Evolutionary conservation across 345 rosid species (phyloP).

Genomic region (Mangifera indica): DNA sequence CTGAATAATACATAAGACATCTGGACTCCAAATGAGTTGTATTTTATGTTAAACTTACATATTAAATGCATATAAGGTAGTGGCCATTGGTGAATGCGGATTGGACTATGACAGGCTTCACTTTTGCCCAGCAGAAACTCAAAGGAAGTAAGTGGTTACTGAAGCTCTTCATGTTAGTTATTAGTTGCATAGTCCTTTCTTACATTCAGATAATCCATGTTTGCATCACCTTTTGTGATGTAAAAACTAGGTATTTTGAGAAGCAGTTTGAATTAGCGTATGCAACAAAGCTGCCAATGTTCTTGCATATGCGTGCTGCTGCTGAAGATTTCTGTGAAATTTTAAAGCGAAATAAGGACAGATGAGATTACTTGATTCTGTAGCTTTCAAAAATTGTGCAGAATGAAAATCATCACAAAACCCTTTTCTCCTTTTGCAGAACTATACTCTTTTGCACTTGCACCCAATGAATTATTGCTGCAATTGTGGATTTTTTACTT

Average conservation of each 20-base stretch:
- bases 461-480: not conserved
- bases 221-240: not conserved
- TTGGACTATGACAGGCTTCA: slow-evolving; percentile 97
- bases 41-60: too few relatives aligned
- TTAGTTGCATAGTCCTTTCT: slow-evolving; percentile 8
- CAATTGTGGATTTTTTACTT: not conserved
- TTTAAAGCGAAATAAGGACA: slow-evolving; percentile 59
- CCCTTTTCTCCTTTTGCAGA: not conserved
- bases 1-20: not conserved
- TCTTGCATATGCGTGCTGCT: slow-evolving; percentile 96
- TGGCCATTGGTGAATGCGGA: slow-evolving; percentile 97
- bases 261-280: slow-evolving; percentile 93
- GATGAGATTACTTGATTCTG: slow-evolving; percentile 36
- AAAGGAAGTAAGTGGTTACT: slow-evolving; percentile 64
- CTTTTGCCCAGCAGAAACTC: slow-evolving; percentile 74
- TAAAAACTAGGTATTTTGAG: slow-evolving; percentile 69
- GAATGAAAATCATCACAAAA: not conserved
- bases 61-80: slow-evolving; percentile 53
- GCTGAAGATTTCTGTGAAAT: slow-evolving; percentile 85
- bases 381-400: not conserved
- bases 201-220: not conserved
- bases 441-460: not conserved
- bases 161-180: not conserved
- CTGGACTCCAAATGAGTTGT: not conserved
- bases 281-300: slow-evolving; percentile 91